These are phyloP conservation scores for Lolium perenne DNA, from an alignment of 176 grass and related monocot species.

Conservation along the genomic window DNA sequence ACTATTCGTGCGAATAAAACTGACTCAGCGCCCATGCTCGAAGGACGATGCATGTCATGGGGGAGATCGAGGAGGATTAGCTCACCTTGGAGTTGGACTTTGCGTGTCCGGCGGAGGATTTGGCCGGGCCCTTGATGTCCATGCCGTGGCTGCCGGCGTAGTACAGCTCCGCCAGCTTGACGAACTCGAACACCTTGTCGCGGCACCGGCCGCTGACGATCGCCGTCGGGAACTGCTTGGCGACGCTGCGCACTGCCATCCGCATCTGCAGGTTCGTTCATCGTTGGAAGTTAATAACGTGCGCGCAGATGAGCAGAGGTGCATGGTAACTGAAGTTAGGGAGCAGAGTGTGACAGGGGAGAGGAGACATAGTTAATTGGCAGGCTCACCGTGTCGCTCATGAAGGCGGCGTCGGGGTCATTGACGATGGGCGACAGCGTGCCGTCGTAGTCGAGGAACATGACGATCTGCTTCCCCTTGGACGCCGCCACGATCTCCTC, in stretches of 20 bases:
- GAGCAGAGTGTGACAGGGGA: neutral
- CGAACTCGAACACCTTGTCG: constrained; percentile 89
- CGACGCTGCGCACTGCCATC: constrained; percentile 76
- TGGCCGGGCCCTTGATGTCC: constrained; percentile 94
- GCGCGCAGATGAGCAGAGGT: neutral
- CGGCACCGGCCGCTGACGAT: constrained; percentile 86
- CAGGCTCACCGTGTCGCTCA: constrained; percentile 76
- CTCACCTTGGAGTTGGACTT: constrained; percentile 60
- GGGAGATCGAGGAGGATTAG: neutral
- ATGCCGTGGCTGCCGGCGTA: constrained; percentile 98
- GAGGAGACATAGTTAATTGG: neutral
- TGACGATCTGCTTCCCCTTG: constrained; percentile 78
- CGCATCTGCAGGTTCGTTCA: constrained; percentile 58
- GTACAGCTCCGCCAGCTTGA: constrained; percentile 87
- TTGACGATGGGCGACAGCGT: constrained; percentile 95
- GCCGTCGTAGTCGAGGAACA: constrained; percentile 98
- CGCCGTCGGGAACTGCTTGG: constrained; percentile 80
- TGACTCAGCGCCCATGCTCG: neutral
- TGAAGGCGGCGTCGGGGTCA: constrained; percentile 96
- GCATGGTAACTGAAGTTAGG: neutral
- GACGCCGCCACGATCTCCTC: constrained; percentile 86
- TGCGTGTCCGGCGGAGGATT: constrained; percentile 51
- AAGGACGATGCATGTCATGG: neutral
- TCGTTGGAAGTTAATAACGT: neutral
- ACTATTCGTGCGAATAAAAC: neutral